Base-by-base conservation (phyloP, 129 eudicot species). In the Centrapalus pauciflorus region DNA sequence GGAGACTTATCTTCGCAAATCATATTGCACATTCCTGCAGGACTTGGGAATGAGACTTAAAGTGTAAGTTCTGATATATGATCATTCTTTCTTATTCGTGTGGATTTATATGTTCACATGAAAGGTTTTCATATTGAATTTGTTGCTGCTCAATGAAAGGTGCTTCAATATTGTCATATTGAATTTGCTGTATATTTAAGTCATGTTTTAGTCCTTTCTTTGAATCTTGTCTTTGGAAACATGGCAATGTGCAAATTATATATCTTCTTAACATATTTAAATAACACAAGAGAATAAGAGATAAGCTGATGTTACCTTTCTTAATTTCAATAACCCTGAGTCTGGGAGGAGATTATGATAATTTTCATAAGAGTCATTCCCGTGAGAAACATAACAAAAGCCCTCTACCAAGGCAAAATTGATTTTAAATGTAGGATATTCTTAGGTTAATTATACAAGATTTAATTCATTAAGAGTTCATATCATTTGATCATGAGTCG, bases 21-120 rank as follows among this genome's bases (percentile, higher is more conserved):
- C 88, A 3, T 83, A 83, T 66, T 83, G 88, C 73, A 83, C 88
- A 5, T 83, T 83, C 23, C 45, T 83, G 41, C 88, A 83, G 71
- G 88, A 79, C 67, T 73, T 83, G 57, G 88, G 88, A 32, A 83
- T 83, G 88, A 79, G 85, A 32, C 88, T 83, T 38, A 76, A 83
- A 83, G 85, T 83, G 88, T 83, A 76, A 67, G 88, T 64, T 57
- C 51, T 66, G 6, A 26, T 46, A 16, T 71, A 64, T 52, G 29
- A 11, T 43, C 24, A 32, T 56, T 66, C 27, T 25, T 51, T 5
- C 21, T 0, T 48, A 10, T 51, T 67, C 35, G 13, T 67, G 49
- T 67, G 27, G 12, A 26, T 20, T 32, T 30, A 20, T 45, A 7
- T 58, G 2, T 13, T 59, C 67, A 45, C 16, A 25, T 32, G 24